A percentile compares a stretch with the other conserved stretches of the same genome.
Conservation (phyloP, 163 green algal genomes). For the Volvox carteri region DNA sequence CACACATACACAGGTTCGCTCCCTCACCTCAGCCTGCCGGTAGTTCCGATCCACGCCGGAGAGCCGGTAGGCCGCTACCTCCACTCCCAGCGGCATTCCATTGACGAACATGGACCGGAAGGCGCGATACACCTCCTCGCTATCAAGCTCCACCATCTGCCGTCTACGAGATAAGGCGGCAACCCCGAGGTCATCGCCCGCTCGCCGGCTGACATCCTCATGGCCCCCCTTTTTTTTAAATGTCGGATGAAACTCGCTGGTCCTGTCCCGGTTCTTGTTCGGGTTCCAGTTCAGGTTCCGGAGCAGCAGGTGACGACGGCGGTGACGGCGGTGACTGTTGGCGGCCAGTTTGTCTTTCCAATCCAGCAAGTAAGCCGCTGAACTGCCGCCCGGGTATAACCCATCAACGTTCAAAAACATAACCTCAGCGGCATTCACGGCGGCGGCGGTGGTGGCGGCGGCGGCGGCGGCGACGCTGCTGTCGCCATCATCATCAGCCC, state of each 20-base stretch:
- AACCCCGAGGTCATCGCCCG: background rate
- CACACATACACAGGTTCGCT: background rate
- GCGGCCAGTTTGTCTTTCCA: background rate
- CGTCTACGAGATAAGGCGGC: background rate
- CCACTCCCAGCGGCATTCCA: background rate
- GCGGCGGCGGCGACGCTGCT: too few relatives aligned
- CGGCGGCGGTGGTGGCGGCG: background rate
- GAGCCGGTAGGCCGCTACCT: background rate
- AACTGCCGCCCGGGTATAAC: background rate
- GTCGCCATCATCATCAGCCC: background rate
- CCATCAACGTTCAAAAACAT: background rate
- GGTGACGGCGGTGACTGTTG: background rate
- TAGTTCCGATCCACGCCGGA: background rate
- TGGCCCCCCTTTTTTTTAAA: too few relatives aligned
- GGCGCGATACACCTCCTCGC: background rate
- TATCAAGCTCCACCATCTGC: background rate
- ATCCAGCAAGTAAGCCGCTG: background rate
- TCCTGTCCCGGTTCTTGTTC: too few relatives aligned
- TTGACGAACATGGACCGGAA: background rate
- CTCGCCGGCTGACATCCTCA: too few relatives aligned
- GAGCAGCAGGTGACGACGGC: background rate
- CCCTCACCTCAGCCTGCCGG: background rate
- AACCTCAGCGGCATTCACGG: background rate
- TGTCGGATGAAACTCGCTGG: too few relatives aligned
- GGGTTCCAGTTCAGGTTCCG: too few relatives aligned